Conservation (phyloP, 352 stramenopile genomes). For the Phytophthora tubulina region DNA sequence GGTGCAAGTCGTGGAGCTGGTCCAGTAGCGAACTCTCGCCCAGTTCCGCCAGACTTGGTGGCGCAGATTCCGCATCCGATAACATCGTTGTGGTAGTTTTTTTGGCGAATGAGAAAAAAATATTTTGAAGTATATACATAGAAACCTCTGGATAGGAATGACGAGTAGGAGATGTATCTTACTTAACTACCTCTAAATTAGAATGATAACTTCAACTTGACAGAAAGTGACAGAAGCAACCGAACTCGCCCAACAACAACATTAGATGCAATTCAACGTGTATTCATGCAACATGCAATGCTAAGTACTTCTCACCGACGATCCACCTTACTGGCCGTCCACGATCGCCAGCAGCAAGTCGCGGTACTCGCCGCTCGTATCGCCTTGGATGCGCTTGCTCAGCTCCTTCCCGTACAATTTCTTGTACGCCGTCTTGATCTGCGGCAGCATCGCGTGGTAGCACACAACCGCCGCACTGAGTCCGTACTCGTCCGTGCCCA, state of each 20-base stretch:
- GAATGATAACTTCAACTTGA: conserved; percentile 18
- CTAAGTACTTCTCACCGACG: not conserved
- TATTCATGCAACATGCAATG: not conserved
- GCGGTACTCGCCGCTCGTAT: conserved; percentile 73
- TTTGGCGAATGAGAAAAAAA: too few relatives aligned
- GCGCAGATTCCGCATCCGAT: conserved; percentile 3
- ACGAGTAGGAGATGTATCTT: too few relatives aligned
- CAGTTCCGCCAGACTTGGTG: conserved; percentile 45
- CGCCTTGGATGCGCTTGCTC: conserved; percentile 72
- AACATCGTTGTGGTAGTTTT: too few relatives aligned
- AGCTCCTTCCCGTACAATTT: conserved; percentile 74
- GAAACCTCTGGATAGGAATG: too few relatives aligned
- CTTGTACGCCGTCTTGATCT: conserved; percentile 77
- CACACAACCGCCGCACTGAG: conserved; percentile 70
- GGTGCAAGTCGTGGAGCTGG: conserved; percentile 82
- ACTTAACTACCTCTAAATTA: not conserved
- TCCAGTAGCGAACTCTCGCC: conserved; percentile 81
- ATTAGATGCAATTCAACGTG: not conserved
- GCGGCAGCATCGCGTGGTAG: conserved; percentile 69
- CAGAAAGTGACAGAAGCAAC: not conserved
- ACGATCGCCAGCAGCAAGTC: conserved; percentile 61
- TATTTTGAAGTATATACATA: too few relatives aligned
- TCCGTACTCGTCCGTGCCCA: conserved; percentile 70
- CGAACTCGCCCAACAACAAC: not conserved
- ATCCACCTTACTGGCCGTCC: conserved; percentile 37